Conservation (phyloP, 148 eudicot species). For the Diospyros kaki region DNA sequence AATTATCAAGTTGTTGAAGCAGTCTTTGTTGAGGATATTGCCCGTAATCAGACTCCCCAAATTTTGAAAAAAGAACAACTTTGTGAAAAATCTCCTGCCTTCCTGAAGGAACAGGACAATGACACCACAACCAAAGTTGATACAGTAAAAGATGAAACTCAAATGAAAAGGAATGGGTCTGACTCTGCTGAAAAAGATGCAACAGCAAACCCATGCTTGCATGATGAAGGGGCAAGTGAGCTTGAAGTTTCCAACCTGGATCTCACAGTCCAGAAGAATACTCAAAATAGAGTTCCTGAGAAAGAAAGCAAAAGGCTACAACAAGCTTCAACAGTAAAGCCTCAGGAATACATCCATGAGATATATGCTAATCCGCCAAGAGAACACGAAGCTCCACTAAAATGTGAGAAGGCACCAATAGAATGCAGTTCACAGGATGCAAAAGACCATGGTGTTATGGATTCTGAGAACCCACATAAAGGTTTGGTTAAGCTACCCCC, state of each 20-base stretch:
- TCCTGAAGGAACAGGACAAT: neutral
- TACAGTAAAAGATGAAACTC: neutral
- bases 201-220: constrained; percentile 7
- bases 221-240: constrained; percentile 14
- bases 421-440: constrained; percentile 1
- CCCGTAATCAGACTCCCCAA: neutral
- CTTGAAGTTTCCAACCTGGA: constrained; percentile 11
- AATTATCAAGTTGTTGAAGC: constrained; percentile 7
- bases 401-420: neutral
- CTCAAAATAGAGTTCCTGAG: constrained; percentile 11
- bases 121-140: constrained; percentile 6
- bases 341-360: constrained; percentile 15
- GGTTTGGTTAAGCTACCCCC: neutral
- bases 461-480: constrained; percentile 12
- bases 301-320: constrained; percentile 11
- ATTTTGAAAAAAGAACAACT: neutral
- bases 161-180: neutral
- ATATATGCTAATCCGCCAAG: constrained; percentile 10
- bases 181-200: neutral
- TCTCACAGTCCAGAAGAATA: constrained; percentile 1
- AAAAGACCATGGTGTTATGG: constrained; percentile 4
- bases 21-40: neutral
- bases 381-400: neutral
- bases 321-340: constrained; percentile 9
- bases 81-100: neutral